Evolutionary conservation across 1,284 basidiomycete genomes (phyloP).

Genomic region (Cutaneotrichosporon dermatis): DNA sequence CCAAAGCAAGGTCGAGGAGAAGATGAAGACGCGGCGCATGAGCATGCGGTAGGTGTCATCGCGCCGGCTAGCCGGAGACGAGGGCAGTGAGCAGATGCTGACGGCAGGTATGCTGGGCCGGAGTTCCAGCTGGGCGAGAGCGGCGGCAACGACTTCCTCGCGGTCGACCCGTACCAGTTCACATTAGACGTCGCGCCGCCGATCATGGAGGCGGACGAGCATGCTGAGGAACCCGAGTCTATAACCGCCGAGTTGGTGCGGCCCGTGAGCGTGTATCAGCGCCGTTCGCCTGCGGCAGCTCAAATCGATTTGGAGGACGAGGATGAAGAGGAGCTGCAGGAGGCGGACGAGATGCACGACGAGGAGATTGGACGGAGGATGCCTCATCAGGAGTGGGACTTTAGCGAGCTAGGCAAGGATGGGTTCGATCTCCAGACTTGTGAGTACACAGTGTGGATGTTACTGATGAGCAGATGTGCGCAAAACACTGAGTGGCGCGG

Average conservation of each 20-base stretch:
- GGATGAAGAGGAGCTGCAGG: slow-evolving; percentile 15
- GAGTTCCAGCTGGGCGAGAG: slow-evolving; percentile 4
- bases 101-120: slow-evolving; percentile 43
- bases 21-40: slow-evolving; percentile 81
- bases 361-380: slow-evolving; percentile 33
- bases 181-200: slow-evolving; percentile 22
- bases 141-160: slow-evolving; percentile 22
- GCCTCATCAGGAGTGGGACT: slow-evolving; percentile 52
- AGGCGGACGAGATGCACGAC: slow-evolving; percentile 19
- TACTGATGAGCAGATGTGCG: slow-evolving; percentile 5
- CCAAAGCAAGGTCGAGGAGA: slow-evolving; percentile 79
- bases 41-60: slow-evolving; percentile 62
- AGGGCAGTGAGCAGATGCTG: not conserved
- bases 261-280: not conserved
- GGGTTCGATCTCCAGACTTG: slow-evolving; percentile 76
- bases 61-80: too few species aligned
- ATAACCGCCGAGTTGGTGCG: not conserved
- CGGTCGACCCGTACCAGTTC: slow-evolving; percentile 33
- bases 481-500: slow-evolving; percentile 44
- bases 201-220: slow-evolving; percentile 21
- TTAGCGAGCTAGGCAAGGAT: slow-evolving; percentile 65
- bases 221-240: slow-evolving; percentile 6
- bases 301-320: slow-evolving; percentile 1
- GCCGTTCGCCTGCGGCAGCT: not conserved
- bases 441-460: slow-evolving; percentile 49